Conservation (phyloP, 257 asterid genomes). For the Solanum gandarillasii region DNA sequence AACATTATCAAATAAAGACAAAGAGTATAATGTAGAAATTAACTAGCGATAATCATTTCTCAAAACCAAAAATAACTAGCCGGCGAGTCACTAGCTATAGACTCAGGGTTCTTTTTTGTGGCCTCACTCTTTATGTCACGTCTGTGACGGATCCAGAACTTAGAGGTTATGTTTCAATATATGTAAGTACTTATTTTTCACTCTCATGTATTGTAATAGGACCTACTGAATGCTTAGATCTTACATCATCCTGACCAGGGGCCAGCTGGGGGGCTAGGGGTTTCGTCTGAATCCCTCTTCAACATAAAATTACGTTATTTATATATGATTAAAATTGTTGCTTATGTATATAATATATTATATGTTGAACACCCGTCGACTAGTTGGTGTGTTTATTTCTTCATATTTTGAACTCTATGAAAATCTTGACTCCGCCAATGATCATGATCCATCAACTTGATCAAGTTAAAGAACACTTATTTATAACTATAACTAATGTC, state of each 20-base stretch:
- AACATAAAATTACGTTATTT: too few species aligned
- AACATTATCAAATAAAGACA: background rate
- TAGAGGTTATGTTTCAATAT: background rate
- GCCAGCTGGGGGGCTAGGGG: background rate
- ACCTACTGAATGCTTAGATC: background rate
- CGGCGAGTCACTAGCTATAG: background rate
- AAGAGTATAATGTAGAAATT: background rate
- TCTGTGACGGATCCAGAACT: background rate
- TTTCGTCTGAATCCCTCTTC: too few species aligned
- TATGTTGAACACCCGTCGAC: too few species aligned
- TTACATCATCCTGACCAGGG: background rate
- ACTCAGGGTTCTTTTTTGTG: background rate
- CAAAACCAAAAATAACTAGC: background rate
- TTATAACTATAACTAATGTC: background rate
- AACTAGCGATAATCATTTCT: background rate
- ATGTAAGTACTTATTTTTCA: background rate
- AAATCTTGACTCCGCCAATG: too few species aligned
- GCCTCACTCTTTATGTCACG: background rate
- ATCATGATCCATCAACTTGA: background rate
- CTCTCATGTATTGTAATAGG: background rate
- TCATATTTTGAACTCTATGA: too few species aligned
- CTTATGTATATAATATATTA: too few species aligned
- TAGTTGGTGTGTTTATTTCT: too few species aligned
- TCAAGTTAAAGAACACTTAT: background rate
- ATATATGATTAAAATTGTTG: too few species aligned